Evolutionary conservation across 2,329 filamentous ascomycete species (phyloP).

Genomic region (Botrytis medusae): DNA sequence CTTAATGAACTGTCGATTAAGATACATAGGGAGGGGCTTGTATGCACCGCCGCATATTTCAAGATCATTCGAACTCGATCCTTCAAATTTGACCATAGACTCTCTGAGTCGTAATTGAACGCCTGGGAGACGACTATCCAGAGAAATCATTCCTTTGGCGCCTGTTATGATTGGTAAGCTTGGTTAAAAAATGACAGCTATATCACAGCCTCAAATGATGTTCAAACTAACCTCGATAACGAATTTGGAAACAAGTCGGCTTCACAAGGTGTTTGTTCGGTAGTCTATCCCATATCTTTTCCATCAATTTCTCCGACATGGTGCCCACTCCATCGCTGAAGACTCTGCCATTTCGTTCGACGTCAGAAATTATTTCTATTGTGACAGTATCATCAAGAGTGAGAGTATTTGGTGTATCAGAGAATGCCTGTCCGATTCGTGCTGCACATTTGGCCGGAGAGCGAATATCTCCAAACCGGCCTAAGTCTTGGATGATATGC

Average conservation of each 20-base stretch:
- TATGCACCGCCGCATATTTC: slow-evolving; percentile 72
- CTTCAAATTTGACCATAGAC: slow-evolving; percentile 80
- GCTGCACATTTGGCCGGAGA: slow-evolving; percentile 59
- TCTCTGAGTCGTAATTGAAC: slow-evolving; percentile 60
- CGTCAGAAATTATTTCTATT: slow-evolving; percentile 48
- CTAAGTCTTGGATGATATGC: slow-evolving; percentile 47
- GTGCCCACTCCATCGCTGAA: slow-evolving; percentile 83
- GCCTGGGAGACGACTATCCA: slow-evolving; percentile 62
- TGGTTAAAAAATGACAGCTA: neutral
- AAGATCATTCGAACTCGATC: slow-evolving; percentile 53
- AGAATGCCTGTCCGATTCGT: slow-evolving; percentile 66
- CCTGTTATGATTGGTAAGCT: slow-evolving; percentile 42
- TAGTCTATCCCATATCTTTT: slow-evolving; percentile 58
- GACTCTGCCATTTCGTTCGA: slow-evolving; percentile 54
- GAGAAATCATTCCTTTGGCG: slow-evolving; percentile 74
- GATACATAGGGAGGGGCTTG: slow-evolving; percentile 64
- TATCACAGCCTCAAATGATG: neutral
- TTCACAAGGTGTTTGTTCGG: slow-evolving; percentile 46
- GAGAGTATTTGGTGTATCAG: slow-evolving; percentile 68
- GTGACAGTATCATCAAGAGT: slow-evolving; percentile 42
- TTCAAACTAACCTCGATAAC: slow-evolving; percentile 55
- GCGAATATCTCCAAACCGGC: slow-evolving; percentile 51
- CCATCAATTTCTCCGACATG: slow-evolving; percentile 60
- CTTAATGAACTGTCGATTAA: slow-evolving; percentile 83
- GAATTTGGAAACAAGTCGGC: slow-evolving; percentile 72